Evolutionary conservation across 345 rosid species (phyloP).

Genomic region (Pistacia integerrima): DNA sequence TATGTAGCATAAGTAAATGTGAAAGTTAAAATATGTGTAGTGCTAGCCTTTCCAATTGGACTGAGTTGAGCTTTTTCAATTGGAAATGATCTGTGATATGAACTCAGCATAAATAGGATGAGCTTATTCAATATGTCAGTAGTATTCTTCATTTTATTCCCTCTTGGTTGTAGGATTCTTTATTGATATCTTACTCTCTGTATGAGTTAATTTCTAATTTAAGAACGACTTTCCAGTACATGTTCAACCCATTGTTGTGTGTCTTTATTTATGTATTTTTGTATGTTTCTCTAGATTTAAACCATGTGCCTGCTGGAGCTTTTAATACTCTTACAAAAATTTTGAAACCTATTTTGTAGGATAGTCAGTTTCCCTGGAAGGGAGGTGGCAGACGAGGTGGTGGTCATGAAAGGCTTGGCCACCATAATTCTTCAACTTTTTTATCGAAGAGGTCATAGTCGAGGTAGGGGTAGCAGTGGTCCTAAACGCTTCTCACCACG

Average conservation of each 20-base stretch:
- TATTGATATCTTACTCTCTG: not conserved
- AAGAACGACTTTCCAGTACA: not conserved
- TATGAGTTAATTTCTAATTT: too few species aligned
- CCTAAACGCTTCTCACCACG: not conserved
- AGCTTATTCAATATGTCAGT: not conserved
- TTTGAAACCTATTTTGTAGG: slow-evolving; percentile 29
- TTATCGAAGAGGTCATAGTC: slow-evolving; percentile 17
- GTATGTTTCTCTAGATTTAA: not conserved
- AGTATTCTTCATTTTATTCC: too few species aligned
- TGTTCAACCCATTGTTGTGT: not conserved
- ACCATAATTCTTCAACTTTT: slow-evolving; percentile 7
- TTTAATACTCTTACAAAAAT: slow-evolving; percentile 16
- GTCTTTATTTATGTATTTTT: not conserved
- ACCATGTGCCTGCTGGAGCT: slow-evolving; percentile 6
- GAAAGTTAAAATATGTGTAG: too few species aligned
- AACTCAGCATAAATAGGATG: not conserved
- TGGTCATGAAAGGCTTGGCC: slow-evolving; percentile 14
- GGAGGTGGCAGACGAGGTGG: slow-evolving; percentile 19
- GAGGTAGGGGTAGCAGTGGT: slow-evolving; percentile 10
- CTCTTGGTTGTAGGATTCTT: not conserved
- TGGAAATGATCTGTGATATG: not conserved
- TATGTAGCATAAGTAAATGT: too few species aligned
- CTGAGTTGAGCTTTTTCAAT: not conserved
- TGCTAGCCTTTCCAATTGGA: not conserved
- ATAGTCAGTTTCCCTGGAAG: slow-evolving; percentile 13